Conservation (phyloP, 2,329 filamentous ascomycete species). For the Diaporthe ampelina region DNA sequence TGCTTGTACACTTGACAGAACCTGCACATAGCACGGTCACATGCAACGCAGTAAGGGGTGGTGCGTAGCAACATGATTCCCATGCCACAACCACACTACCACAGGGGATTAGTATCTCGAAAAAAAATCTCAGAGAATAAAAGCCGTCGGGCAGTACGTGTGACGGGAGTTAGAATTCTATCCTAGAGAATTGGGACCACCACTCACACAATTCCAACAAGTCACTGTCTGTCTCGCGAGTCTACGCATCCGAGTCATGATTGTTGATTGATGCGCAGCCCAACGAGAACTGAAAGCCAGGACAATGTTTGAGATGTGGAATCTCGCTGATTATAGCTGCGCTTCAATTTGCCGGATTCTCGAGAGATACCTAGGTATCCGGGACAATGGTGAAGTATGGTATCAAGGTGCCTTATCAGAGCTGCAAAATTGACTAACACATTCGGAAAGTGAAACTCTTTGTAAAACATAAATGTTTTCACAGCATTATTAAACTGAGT, state of each 20-base stretch:
- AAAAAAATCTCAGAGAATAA: not conserved
- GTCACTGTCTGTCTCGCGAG: not conserved
- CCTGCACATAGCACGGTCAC: too few relatives aligned
- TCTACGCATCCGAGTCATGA: not conserved
- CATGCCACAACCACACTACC: too few relatives aligned
- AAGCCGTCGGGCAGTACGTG: not conserved
- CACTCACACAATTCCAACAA: not conserved
- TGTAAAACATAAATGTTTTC: not conserved
- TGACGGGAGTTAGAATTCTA: not conserved
- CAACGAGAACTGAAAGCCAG: not conserved
- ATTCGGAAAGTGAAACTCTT: too few relatives aligned
- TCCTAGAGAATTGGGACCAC: not conserved
- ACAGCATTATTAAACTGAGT: not conserved
- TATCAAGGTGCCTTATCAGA: too few relatives aligned
- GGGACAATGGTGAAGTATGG: too few relatives aligned
- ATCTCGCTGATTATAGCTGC: not conserved
- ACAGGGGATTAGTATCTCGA: too few relatives aligned
- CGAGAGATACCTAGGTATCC: too few relatives aligned
- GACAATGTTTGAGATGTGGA: not conserved
- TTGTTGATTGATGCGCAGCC: not conserved
- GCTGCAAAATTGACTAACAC: too few relatives aligned
- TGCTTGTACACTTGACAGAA: too few relatives aligned
- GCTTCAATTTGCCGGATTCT: too few relatives aligned
- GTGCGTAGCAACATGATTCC: too few relatives aligned
- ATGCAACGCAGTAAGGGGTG: too few relatives aligned